Evolutionary conservation across 164 flowering plant species (phyloP).

Genomic region (Berberis thunbergii): DNA sequence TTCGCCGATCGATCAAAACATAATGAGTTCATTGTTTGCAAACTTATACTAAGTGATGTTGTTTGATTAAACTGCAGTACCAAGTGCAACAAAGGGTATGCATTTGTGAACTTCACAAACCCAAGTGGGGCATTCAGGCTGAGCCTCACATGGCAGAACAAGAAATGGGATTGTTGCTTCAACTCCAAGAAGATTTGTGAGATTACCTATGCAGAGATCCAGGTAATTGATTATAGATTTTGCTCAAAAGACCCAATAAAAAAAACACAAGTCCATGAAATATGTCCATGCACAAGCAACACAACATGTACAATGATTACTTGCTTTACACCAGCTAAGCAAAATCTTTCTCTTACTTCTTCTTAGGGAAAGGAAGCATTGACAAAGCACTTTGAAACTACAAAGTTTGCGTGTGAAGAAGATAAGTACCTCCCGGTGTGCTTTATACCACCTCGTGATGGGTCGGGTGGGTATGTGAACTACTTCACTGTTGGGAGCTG

Average conservation of each 20-base stretch:
- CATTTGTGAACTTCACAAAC: conserved; percentile 72
- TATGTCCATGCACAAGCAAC: too few relatives aligned
- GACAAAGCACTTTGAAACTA: conserved; percentile 28
- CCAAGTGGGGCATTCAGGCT: conserved; percentile 34
- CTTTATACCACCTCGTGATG: conserved; percentile 50
- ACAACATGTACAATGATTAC: too few relatives aligned
- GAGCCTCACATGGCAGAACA: conserved; percentile 3
- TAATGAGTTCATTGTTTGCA: background rate
- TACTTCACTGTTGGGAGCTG: conserved; percentile 13
- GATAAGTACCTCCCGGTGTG: conserved; percentile 44
- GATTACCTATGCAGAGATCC: conserved; percentile 40
- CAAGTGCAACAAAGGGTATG: conserved; percentile 53
- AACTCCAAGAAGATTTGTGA: conserved; percentile 36
- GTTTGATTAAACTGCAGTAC: conserved; percentile 5
- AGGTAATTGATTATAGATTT: conserved; percentile 29
- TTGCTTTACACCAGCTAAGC: too few relatives aligned
- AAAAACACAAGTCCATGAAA: too few relatives aligned
- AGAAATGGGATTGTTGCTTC: conserved; percentile 33
- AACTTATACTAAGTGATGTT: background rate
- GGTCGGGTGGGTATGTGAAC: conserved; percentile 17
- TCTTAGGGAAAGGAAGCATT: conserved; percentile 51
- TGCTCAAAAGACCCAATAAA: too few relatives aligned
- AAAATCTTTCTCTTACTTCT: too few relatives aligned
- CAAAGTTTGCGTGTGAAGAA: conserved; percentile 32
- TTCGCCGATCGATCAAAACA: too few relatives aligned